A percentile compares a stretch with the other conserved stretches of the same genome.
These are phyloP conservation scores for Exsudoporus floridanus DNA, from an alignment of 1,284 basidiomycete genomes.

Conservation along the genomic window DNA sequence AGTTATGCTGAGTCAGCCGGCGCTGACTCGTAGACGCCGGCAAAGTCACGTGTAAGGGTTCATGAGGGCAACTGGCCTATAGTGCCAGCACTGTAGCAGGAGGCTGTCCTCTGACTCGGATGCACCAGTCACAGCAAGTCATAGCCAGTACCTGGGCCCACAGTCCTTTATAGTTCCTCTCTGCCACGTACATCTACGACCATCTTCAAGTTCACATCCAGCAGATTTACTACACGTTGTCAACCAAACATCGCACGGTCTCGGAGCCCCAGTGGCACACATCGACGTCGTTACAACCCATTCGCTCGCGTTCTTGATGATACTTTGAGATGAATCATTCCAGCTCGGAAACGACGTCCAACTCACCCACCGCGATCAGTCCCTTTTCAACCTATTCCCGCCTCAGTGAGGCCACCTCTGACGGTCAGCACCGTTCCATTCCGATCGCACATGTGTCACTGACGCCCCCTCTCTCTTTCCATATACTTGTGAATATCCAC, in stretches of 20 bases:
- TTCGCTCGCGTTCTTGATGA: slow-evolving; percentile 11
- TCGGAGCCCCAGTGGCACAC: background rate
- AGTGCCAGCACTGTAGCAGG: background rate
- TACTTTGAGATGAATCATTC: slow-evolving; percentile 19
- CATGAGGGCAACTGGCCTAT: background rate
- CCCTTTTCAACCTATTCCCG: slow-evolving; percentile 35
- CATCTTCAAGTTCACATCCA: background rate
- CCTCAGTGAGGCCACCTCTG: slow-evolving; percentile 64
- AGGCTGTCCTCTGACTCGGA: slow-evolving; percentile 3
- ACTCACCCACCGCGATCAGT: slow-evolving; percentile 27
- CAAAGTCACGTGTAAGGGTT: slow-evolving; percentile 13
- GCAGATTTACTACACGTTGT: background rate
- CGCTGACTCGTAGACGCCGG: background rate
- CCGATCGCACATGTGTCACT: background rate
- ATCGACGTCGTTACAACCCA: background rate
- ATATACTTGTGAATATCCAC: background rate
- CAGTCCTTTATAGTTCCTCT: background rate
- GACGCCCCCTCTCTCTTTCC: background rate
- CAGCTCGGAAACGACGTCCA: slow-evolving; percentile 29
- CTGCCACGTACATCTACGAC: slow-evolving; percentile 1
- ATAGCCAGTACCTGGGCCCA: background rate
- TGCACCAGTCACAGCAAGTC: slow-evolving; percentile 6
- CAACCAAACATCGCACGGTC: background rate
- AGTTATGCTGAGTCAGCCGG: background rate
- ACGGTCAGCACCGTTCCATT: slow-evolving; percentile 43